These are phyloP conservation scores for Fusarium concolor DNA, from an alignment of 2,329 filamentous ascomycete genomes.

Conservation along the genomic window DNA sequence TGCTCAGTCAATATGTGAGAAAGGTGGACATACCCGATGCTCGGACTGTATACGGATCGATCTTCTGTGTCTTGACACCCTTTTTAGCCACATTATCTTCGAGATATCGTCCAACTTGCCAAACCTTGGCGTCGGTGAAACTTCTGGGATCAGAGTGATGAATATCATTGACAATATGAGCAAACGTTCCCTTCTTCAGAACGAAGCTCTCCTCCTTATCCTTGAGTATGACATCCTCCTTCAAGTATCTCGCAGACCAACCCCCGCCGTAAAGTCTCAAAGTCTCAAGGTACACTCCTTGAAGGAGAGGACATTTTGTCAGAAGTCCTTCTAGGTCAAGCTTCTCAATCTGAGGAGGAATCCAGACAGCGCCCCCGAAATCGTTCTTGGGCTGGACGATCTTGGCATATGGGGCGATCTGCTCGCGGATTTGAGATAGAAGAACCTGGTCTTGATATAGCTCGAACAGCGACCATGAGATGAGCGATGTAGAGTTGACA, in stretches of 20 bases:
- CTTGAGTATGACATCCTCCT: conserved; percentile 50
- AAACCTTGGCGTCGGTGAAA: conserved; percentile 52
- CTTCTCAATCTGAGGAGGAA: conserved; percentile 49
- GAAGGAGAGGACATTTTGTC: conserved; percentile 53
- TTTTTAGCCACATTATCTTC: conserved; percentile 43
- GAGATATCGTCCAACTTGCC: conserved; percentile 51
- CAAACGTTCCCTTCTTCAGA: conserved; percentile 52
- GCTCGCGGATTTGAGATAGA: conserved; percentile 53
- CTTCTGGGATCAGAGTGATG: conserved; percentile 51
- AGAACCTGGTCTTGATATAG: conserved; percentile 54
- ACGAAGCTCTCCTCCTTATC: conserved; percentile 45
- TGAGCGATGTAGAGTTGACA: conserved; percentile 53
- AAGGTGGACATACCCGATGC: conserved; percentile 49
- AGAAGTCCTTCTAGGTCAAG: conserved; percentile 54
- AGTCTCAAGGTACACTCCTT: conserved; percentile 56
- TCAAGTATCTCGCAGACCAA: conserved; percentile 49
- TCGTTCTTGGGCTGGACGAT: conserved; percentile 51
- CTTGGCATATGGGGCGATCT: conserved; percentile 51
- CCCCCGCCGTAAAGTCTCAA: conserved; percentile 53
- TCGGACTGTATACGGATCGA: conserved; percentile 46
- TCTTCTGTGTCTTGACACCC: conserved; percentile 36
- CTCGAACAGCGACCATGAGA: conserved; percentile 57
- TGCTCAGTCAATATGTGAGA: background rate
- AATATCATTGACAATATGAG: conserved; percentile 50
- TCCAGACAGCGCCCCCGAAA: conserved; percentile 52